Base-by-base conservation (phyloP, 139 green algal genomes). In the Tetradesmus obliquus region DNA sequence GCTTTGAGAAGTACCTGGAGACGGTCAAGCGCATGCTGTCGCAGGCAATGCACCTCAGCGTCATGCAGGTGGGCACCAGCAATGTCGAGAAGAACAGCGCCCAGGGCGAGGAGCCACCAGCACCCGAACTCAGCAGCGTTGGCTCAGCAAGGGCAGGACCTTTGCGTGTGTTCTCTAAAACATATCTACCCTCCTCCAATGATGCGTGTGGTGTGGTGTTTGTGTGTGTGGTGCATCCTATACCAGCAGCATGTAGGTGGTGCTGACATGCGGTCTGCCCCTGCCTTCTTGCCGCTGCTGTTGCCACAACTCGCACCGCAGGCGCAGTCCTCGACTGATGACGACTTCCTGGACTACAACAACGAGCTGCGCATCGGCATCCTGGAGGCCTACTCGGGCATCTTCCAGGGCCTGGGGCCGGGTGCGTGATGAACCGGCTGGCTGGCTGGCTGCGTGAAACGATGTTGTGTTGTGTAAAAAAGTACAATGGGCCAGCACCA, bases 321-420 rank as follows among this genome's bases (percentile, higher is more conserved):
- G 12, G 8, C 55, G 83, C 55, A 79, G 55, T 71, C 86, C 12
- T n/a, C 57, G 9, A 55, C 51, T 83, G 97, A 99, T 88, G 97
- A 98, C 51, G 98, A 99, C 72, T 91, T 96, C 69, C 91, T 95
- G 45, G 98, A 99, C 4, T 99, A 99, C 95, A 98, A 98, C 94
- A 99, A 99, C 93, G 58, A 95, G 82, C 95, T 99, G 91, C 95
- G 98, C 7, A 92, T 94, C 5, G 95, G 97, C 93, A 99, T 99
- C 82, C 95, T 99, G 10, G 98, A 99, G 92, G 98, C 97, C 5
- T 99, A 98, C 96, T 94, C 94, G 13, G 98, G 98, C 87, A 98
- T 99, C 80, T 91, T 93, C 85, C 84, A 93, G 72, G 90, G 84
- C 51, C 83, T 90, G 12, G 60, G 60, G 2, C 19, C 89, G 57